Conservation (phyloP, 441 rosid genomes). For the Arabidopsis lyrata region DNA sequence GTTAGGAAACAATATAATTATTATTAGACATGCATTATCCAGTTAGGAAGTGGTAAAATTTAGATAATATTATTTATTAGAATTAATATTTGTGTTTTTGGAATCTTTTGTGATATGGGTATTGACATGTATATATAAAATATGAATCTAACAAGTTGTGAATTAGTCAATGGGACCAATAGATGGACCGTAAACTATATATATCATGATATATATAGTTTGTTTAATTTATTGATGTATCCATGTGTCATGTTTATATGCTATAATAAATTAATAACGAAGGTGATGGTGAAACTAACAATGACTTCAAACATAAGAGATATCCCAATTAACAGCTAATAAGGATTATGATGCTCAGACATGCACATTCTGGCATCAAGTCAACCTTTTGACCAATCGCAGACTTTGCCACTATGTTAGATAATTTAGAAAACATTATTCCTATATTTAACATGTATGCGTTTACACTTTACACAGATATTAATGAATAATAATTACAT, state of each 20-base stretch:
- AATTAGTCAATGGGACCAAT: conserved; percentile 28
- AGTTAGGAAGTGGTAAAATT: conserved; percentile 30
- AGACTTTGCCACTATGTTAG: conserved; percentile 6
- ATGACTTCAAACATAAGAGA: background rate
- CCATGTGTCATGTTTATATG: conserved; percentile 33
- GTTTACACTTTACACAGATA: background rate
- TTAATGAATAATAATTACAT: background rate
- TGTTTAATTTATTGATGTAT: background rate
- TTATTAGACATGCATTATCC: conserved; percentile 28
- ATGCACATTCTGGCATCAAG: conserved; percentile 15
- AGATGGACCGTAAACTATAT: conserved; percentile 20
- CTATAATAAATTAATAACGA: conserved; percentile 16
- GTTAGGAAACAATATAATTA: conserved; percentile 18
- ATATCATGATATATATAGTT: background rate
- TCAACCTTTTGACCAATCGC: conserved; percentile 24
- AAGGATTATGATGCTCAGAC: conserved; percentile 4
- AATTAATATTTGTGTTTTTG: conserved; percentile 11
- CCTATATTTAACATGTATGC: background rate
- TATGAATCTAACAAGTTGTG: conserved; percentile 20
- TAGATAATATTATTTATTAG: conserved; percentile 24
- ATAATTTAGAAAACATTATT: background rate
- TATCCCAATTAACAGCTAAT: conserved; percentile 22
- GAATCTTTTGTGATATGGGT: conserved; percentile 37
- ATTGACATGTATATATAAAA: background rate
- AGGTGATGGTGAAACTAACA: conserved; percentile 5